Base-by-base conservation (phyloP, 2,329 filamentous ascomycete species). In the Sporothrix protearum region DNA sequence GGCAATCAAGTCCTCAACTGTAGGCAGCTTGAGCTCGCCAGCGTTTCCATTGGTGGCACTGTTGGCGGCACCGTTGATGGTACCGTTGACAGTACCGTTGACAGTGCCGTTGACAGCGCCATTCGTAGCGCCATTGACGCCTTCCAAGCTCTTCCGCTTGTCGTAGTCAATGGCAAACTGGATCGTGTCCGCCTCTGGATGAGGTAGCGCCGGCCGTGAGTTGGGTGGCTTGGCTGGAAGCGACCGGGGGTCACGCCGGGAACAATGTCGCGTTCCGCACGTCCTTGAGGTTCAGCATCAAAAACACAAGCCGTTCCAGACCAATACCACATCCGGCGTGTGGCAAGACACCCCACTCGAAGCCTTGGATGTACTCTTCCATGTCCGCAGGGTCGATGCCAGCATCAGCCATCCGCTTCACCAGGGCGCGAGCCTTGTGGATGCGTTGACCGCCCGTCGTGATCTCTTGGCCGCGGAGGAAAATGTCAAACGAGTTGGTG, bases 401-500 rank as follows among this genome's bases (percentile, higher is more conserved):
- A 64, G 88, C 86, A 64, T 87, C 87, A 73, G 86, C 85, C 91
- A 97, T 94, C 78, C 91, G 92, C 76, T 91, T 86, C 59, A 90
- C 86, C n/a, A 97, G 84, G 78, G 92, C 86, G 4, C 85, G 82
- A 0, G 92, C 87, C 73, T 96, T 90, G 79, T 97, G 92, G 74
- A 97, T 96, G 87, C 94, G 93, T 80, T 97, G 94, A 8, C 94
- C 94, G 76, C 94, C 94, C 0, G 93, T 95, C 61, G 95, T 89
- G 71, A 97, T 96, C 80, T 97, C 94, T 78, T 97, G 94, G 0
- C 94, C 94, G 39, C 94, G 91, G 57, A 97, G 87, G 82, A 97
- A 97, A 72, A 97, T 96, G 79, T 97, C 94, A 77, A 97, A 97
- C 0, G 94, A 97, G 79, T 97, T 97, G 68, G 94, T 97, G 79